Evolutionary conservation across 2,329 filamentous ascomycete genomes (phyloP), one percentile per base, ranked within the genome.

Genomic region (Ophiostoma pallidulum): DNA sequence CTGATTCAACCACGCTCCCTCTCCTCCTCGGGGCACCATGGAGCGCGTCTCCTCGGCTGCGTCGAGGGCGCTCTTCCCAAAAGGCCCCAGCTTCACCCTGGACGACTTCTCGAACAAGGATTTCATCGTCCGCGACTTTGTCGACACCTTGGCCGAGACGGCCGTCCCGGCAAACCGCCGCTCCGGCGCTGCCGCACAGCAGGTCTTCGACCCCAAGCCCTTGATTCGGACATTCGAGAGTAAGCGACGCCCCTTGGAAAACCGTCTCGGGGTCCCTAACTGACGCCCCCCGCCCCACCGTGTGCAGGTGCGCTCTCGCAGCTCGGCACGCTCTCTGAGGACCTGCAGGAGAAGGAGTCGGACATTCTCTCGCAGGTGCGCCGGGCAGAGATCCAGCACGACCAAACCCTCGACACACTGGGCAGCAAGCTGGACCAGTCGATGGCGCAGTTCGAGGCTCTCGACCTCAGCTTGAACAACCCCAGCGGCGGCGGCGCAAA

Each of bases 121-220:
- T 68, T 98, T 97, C 61, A 96, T 97, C 54, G 91, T 97, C 56
- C 89, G 94, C 60, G 92, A 98, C 69, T 98, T 98, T 63, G 83
- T 98, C 58, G 94, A 98, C 64, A 80, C 83, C 44, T 80, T 98
- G 49, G 92, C 91, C 43, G 90, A 97, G 54, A 85, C 75, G 57
- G 86, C 88, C 19, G 77, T 88, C 31, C 82, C 86, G n/a, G 72
- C 75, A 19, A 86, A 82, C 60, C 86, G 92, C 46, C 84, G 86
- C 51, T 96, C 90, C 13, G 81, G 78, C 8, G 74, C 77, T 54
- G 72, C 70, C 52, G 73, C 71, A 61, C 73, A 75, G 52, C 73
- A 74, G 51, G 68, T 74, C 4, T 98, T 98, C 68, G 92, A 98
- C 60, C 89, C 92, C 0, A 98, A 98, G 67, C 94, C 92, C 28